phyloP scores from a whole-genome alignment of 495 filamentous ascomycete genomes.

The Lophiostoma macrostomum region DNA sequence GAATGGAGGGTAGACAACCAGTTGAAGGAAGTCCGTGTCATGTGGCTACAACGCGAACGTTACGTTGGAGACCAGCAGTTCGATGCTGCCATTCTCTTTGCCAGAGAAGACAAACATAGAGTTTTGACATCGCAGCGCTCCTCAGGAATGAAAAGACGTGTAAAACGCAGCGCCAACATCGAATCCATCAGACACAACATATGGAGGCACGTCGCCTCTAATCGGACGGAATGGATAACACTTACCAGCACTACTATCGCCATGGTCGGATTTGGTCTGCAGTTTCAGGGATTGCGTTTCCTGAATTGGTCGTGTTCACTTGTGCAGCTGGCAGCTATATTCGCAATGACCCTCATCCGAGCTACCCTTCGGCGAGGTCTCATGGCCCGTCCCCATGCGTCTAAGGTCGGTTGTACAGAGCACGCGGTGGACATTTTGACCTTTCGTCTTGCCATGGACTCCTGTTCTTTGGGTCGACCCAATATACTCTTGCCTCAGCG shows the following conservation, averaged over 20 bases:
- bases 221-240: constrained; percentile 2
- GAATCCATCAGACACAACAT: too few species aligned
- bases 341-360: constrained; percentile 25
- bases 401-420: too few species aligned
- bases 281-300: constrained; percentile 33
- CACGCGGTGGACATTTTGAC: too few species aligned
- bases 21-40: background rate
- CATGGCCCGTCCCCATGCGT: background rate
- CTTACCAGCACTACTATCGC: background rate
- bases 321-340: constrained; percentile 27
- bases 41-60: constrained; percentile 6
- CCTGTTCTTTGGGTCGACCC: too few species aligned
- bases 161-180: too few species aligned
- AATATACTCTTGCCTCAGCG: too few species aligned
- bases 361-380: constrained; percentile 28
- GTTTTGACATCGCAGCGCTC: constrained; percentile 13
- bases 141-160: too few species aligned
- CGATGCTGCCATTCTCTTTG: background rate
- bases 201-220: background rate
- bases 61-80: constrained; percentile 4
- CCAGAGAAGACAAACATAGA: background rate
- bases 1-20: background rate
- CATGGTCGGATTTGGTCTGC: constrained; percentile 32
- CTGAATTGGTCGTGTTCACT: constrained; percentile 30
- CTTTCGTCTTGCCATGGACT: too few species aligned